Evolutionary conservation across 495 filamentous ascomycete species (phyloP).

Genomic region (Cercophora samala): DNA sequence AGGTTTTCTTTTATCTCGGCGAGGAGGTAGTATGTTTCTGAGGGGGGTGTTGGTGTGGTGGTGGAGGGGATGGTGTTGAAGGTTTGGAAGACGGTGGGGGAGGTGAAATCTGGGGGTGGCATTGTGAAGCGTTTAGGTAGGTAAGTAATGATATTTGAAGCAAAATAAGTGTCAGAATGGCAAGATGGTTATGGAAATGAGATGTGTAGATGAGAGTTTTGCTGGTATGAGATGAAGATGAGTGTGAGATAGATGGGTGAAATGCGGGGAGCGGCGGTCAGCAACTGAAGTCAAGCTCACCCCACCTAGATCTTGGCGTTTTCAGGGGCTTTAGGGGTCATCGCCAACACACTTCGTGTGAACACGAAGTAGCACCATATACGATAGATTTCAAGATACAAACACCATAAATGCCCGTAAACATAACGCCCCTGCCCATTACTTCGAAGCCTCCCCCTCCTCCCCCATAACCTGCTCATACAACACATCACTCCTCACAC

Average conservation of each 20-base stretch:
- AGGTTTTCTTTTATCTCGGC: conserved; percentile 46
- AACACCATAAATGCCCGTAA: too few relatives aligned
- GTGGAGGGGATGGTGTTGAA: conserved; percentile 22
- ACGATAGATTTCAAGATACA: too few relatives aligned
- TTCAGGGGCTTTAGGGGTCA: not conserved
- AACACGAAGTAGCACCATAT: not conserved
- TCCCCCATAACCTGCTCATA: conserved; percentile 45
- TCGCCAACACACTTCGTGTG: not conserved
- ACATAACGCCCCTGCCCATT: not conserved
- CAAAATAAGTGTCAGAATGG: too few relatives aligned
- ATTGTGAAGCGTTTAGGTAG: too few relatives aligned
- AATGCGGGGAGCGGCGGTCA: conserved; percentile 6
- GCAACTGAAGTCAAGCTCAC: not conserved
- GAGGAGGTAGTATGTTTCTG: conserved; percentile 36
- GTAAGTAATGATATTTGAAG: too few relatives aligned
- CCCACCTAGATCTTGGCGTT: not conserved
- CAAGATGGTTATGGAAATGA: not conserved
- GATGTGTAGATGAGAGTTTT: not conserved
- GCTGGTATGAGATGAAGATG: not conserved
- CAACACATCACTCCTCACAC: conserved; percentile 75
- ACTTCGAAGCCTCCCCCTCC: not conserved
- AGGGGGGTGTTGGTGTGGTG: conserved; percentile 21
- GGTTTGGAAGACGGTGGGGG: conserved; percentile 32
- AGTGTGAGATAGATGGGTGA: not conserved
- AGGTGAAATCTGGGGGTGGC: conserved; percentile 33